Percentiles rank a stretch among this genome's conserved stretches.
These are phyloP conservation scores for Rhodosporidiobolus sp. DNA, from an alignment of 768 basidiomycete genomes.

Conservation along the genomic window DNA sequence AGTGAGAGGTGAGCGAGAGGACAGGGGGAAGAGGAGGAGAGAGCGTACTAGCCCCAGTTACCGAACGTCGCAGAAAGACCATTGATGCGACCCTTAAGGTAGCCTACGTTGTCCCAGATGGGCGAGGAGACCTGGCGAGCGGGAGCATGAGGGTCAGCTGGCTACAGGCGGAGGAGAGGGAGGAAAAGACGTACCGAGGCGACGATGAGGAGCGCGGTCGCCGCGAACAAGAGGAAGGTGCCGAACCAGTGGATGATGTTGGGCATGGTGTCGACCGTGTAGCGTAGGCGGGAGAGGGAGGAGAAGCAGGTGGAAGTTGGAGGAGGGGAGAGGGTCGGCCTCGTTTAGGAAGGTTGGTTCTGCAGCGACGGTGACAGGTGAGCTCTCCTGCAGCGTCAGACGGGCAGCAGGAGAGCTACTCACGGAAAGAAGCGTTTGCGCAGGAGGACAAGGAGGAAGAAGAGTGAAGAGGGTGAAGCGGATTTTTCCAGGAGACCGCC, in stretches of 20 bases:
- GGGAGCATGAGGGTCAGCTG: neutral
- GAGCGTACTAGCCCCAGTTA: constrained; percentile 30
- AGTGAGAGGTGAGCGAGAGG: neutral
- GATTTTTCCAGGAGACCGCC: no score
- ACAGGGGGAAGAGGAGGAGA: neutral
- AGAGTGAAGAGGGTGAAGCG: no score
- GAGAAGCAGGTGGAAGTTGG: neutral
- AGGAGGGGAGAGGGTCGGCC: neutral
- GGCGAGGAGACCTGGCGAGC: constrained; percentile 7
- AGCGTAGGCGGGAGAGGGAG: neutral
- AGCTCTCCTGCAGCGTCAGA: no score
- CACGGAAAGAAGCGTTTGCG: no score
- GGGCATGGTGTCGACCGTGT: neutral
- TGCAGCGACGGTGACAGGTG: neutral
- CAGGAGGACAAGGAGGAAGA: neutral
- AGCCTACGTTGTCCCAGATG: constrained; percentile 19
- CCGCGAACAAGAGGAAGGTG: constrained; percentile 17
- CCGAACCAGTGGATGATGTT: constrained; percentile 32
- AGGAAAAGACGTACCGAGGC: constrained; percentile 22
- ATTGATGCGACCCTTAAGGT: neutral
- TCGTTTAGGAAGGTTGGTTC: neutral
- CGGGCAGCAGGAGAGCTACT: no score
- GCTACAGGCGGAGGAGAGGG: neutral
- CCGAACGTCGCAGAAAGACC: no score
- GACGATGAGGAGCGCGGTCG: constrained; percentile 30